Base-by-base conservation (phyloP, 176 grass and related monocot genomes). In the Pontederia paniculata region DNA sequence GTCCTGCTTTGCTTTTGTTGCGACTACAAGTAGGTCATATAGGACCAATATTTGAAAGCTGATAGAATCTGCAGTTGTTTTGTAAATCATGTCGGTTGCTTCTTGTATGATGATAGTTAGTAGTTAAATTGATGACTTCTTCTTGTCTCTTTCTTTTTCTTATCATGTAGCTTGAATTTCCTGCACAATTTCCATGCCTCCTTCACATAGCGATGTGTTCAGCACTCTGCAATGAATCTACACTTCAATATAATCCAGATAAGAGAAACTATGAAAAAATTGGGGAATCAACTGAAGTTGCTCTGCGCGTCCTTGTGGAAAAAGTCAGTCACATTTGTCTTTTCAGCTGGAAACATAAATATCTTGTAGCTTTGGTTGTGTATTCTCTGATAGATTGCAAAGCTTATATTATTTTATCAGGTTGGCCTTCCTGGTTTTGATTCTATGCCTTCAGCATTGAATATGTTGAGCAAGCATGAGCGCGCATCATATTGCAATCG, bases 361-460 rank as follows among this genome's bases (percentile, higher is more conserved):
- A 15, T 46, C 9, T 13, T 1, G 21, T 62, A 45, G 20, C 12
- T 14, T 22, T 46, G 28, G 28, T 37, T 37, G 28, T 37, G 28
- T 69, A 23, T n/a, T 46, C 10, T 20, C 1, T 22, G n/a, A 68
- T 20, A 62, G 23, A 44, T 45, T 21, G 4, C 9, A 46, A 9
- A 55, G 21, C 55, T 46, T 70, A 23, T 56, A 48, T 64, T 51
- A 4, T 41, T 59, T 60, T 73, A 5, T 77, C 76, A 97, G 93
- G 93, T 97, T 45, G 93, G 93, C 54, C 93, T 97, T 76, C 93
- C 93, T 74, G 93, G 93, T 74, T 97, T 97, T 90, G 86, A 97
- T 77, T 90, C 93, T 53, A 97, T 97, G 93, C 93, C 86, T 70
- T 87, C 85, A 54, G 86, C 93, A 62, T 66, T 98, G 47, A 98